phyloP scores from a whole-genome alignment of 345 rosid species.

The Citrus hindsii region DNA sequence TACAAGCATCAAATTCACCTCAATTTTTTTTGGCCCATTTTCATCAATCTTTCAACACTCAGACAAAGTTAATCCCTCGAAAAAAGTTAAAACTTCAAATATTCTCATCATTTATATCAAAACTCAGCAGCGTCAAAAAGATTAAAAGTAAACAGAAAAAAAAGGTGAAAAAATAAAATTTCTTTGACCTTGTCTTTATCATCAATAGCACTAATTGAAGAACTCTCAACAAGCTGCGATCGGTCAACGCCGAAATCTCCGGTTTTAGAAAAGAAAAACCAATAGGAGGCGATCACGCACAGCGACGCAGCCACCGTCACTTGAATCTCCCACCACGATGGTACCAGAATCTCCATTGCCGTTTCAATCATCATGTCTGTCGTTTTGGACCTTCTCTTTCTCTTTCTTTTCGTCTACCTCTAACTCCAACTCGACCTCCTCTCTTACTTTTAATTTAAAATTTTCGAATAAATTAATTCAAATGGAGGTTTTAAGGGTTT shows the following conservation, averaged over 20 bases:
- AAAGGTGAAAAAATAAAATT: background rate
- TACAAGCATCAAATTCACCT: background rate
- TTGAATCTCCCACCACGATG: constrained; percentile 88
- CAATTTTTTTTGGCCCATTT: background rate
- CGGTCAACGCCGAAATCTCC: constrained; percentile 50
- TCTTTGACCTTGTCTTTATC: constrained; percentile 63
- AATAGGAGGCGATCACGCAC: constrained; percentile 54
- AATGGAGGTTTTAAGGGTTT: constrained; percentile 8
- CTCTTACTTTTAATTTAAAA: background rate
- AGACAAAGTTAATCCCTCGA: background rate
- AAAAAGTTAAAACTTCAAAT: background rate
- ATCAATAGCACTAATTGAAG: constrained; percentile 40
- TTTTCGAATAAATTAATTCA: background rate
- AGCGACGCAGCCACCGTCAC: constrained; percentile 64
- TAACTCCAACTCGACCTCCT: background rate
- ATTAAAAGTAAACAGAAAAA: background rate
- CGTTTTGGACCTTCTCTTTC: background rate
- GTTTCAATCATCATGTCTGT: constrained; percentile 28
- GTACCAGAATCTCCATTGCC: constrained; percentile 53
- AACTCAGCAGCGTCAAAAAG: background rate
- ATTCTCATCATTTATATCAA: background rate
- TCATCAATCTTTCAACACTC: background rate
- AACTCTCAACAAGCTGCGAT: constrained; percentile 31
- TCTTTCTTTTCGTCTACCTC: too few relatives aligned
- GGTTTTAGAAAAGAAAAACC: constrained; percentile 50